These are phyloP conservation scores for Pseudoturritis turrita DNA, from an alignment of 345 rosid genomes.

Conservation along the genomic window DNA sequence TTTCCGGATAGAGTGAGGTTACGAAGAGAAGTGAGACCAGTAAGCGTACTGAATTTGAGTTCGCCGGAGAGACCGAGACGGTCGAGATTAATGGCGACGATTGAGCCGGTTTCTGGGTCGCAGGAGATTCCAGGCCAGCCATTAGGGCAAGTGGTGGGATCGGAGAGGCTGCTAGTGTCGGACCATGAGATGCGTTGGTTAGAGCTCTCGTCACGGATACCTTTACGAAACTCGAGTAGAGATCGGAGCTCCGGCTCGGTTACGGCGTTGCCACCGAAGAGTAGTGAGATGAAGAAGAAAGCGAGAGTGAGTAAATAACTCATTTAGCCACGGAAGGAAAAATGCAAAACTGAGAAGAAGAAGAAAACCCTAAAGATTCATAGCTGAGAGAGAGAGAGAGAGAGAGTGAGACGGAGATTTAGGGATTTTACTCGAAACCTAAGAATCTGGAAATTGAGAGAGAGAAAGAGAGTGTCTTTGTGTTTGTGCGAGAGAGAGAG, in stretches of 20 bases:
- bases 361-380: constrained; percentile 25
- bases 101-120: constrained; percentile 44
- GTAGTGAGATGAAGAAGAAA: constrained; percentile 28
- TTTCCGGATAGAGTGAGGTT: constrained; percentile 75
- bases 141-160: constrained; percentile 42
- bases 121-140: constrained; percentile 70
- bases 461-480: neutral
- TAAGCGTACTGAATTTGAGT: constrained; percentile 66
- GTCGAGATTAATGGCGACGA: constrained; percentile 54
- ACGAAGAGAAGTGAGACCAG: constrained; percentile 46
- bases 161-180: constrained; percentile 24
- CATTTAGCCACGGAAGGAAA: constrained; percentile 31
- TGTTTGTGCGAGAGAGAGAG: neutral
- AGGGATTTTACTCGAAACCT: constrained; percentile 8
- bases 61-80: constrained; percentile 64
- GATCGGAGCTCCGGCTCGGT: constrained; percentile 52
- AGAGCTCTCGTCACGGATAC: constrained; percentile 53
- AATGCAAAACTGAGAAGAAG: neutral
- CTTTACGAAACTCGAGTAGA: constrained; percentile 85
- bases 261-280: constrained; percentile 24
- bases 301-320: constrained; percentile 28
- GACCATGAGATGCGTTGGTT: constrained; percentile 48
- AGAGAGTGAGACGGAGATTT: constrained; percentile 19
- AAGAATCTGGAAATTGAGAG: constrained; percentile 20
- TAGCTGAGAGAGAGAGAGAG: constrained; percentile 9